A percentile compares a stretch with the other conserved stretches of the same genome.
These are phyloP conservation scores for Mucor piriformis DNA, from an alignment of 371 early-diverging fungal species.

Conservation along the genomic window DNA sequence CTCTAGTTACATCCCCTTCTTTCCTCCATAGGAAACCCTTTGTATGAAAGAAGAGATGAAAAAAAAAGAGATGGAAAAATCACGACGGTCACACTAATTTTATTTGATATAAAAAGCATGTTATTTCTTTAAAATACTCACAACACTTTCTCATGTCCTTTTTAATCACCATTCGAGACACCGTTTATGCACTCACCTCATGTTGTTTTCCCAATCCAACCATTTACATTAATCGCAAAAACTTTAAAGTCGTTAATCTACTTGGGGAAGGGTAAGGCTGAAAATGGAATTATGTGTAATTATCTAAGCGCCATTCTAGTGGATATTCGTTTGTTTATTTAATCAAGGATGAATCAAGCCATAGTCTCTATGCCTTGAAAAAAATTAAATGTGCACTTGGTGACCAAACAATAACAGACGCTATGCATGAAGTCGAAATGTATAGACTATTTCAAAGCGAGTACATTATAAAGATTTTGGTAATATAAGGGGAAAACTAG, in stretches of 20 bases:
- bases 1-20: no score
- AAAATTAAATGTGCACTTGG: slow-evolving; percentile 69
- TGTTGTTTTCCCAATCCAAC: slow-evolving; percentile 66
- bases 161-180: slow-evolving; percentile 36
- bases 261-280: slow-evolving; percentile 69
- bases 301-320: slow-evolving; percentile 30
- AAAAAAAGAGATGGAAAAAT: no score
- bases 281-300: not conserved
- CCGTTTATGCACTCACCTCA: slow-evolving; percentile 53
- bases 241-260: slow-evolving; percentile 64
- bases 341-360: slow-evolving; percentile 56
- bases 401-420: slow-evolving; percentile 55
- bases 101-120: no score
- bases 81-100: no score
- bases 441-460: slow-evolving; percentile 65
- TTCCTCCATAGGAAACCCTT: no score
- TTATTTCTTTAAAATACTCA: no score
- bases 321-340: slow-evolving; percentile 77
- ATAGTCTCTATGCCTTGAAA: slow-evolving; percentile 64
- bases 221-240: slow-evolving; percentile 56
- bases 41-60: no score
- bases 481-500: slow-evolving; percentile 17
- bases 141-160: slow-evolving; percentile 17
- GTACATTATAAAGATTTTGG: slow-evolving; percentile 66
- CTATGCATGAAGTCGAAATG: slow-evolving; percentile 73